These are phyloP conservation scores for Ambrosia hybrid DNA, from an alignment of 140 eudicot genomes.

Conservation along the genomic window DNA sequence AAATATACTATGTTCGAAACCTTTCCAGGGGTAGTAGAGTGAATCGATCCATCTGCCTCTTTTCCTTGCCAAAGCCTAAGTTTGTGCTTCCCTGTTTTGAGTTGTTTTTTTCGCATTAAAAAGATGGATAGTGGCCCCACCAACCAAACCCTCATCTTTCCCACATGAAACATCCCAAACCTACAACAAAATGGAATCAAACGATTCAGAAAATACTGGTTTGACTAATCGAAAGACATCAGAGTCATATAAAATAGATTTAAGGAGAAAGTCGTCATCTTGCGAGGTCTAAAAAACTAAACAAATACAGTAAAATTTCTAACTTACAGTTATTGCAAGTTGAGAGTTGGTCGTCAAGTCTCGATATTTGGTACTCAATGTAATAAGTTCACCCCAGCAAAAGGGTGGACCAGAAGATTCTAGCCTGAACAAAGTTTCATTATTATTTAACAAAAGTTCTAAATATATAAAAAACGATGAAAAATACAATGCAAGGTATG, in stretches of 20 bases:
- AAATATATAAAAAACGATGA: background rate
- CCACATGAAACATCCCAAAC: constrained; percentile 97
- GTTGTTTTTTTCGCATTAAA: constrained; percentile 88
- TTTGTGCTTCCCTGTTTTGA: constrained; percentile 91
- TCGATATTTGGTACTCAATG: constrained; percentile 89
- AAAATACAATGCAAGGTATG: background rate
- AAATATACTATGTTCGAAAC: constrained; percentile 39
- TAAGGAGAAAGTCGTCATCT: too few species aligned
- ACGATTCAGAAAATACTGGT: background rate
- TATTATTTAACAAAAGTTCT: background rate
- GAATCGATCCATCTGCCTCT: constrained; percentile 93
- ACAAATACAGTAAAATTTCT: background rate
- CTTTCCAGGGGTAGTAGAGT: constrained; percentile 94
- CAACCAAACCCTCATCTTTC: constrained; percentile 80
- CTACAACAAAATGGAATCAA: constrained; percentile 33
- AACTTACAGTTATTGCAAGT: constrained; percentile 77
- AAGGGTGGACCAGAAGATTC: constrained; percentile 79
- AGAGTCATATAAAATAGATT: too few species aligned
- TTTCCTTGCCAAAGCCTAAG: constrained; percentile 94
- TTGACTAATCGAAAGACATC: too few species aligned
- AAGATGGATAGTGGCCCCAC: constrained; percentile 94
- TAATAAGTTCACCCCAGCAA: constrained; percentile 92
- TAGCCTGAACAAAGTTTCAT: constrained; percentile 50
- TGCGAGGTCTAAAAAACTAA: background rate
- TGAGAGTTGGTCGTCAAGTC: constrained; percentile 92